phyloP scores from a whole-genome alignment of 306 rosid genomes.

The Glycine soja region DNA sequence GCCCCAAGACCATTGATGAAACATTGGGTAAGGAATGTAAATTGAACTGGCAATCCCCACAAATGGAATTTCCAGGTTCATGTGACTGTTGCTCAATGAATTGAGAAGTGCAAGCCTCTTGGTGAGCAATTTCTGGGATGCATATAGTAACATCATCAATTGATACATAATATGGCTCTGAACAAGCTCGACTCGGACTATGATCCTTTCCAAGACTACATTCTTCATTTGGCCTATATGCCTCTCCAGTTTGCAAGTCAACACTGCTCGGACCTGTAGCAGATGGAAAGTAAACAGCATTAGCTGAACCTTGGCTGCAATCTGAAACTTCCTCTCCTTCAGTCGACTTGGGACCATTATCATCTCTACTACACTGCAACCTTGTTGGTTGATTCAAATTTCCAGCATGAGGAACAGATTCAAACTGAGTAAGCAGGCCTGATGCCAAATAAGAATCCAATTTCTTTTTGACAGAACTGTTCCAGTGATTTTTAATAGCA shows the following conservation, averaged over 20 bases:
- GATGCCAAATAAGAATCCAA: conserved; percentile 95
- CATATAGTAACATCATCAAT: conserved; percentile 66
- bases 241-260: conserved; percentile 60
- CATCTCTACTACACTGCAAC: conserved; percentile 76
- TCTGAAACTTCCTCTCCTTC: conserved; percentile 84
- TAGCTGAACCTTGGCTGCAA: conserved; percentile 82
- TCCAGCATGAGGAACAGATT: conserved; percentile 64
- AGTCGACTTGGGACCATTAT: conserved; percentile 56
- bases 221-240: conserved; percentile 57
- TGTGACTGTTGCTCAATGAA: conserved; percentile 63
- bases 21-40: conserved; percentile 59
- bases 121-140: conserved; percentile 64
- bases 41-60: conserved; percentile 59
- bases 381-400: conserved; percentile 66
- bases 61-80: conserved; percentile 37
- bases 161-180: conserved; percentile 66
- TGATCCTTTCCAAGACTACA: conserved; percentile 60
- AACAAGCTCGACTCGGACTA: conserved; percentile 64
- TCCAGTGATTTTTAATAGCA: conserved; percentile 98
- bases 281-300: conserved; percentile 56
- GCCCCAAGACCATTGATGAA: conserved; percentile 65
- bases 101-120: conserved; percentile 61
- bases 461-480: conserved; percentile 98
- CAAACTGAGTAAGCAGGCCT: conserved; percentile 76
- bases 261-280: conserved; percentile 53